A percentile compares a stretch with the other conserved stretches of the same genome.
Conservation (phyloP, 805 yeast genomes). For the Candida broadrunensis region DNA sequence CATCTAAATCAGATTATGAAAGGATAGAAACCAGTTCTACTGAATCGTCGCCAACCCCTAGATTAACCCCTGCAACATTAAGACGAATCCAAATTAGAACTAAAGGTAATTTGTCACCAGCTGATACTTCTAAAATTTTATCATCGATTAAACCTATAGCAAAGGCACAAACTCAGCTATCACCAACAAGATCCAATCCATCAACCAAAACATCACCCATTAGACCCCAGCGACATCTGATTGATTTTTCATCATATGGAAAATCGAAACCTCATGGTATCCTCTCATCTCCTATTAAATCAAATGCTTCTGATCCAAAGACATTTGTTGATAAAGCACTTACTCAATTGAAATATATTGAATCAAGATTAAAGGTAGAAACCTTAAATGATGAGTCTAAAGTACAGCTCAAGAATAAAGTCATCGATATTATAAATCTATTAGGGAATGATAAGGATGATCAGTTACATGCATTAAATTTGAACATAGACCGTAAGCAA, state of each 20-base stretch:
- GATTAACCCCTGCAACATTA: constrained; percentile 28
- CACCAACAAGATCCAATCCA: constrained; percentile 1
- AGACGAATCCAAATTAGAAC: constrained; percentile 27
- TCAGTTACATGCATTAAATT: neutral
- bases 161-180: neutral
- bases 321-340: neutral
- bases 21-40: neutral
- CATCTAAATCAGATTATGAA: constrained; percentile 4
- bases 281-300: neutral
- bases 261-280: neutral
- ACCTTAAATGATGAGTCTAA: neutral
- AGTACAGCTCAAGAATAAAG: neutral
- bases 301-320: neutral
- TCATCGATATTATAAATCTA: neutral
- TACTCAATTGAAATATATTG: neutral
- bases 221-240: neutral
- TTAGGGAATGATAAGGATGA: neutral
- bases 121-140: constrained; percentile 2
- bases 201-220: constrained; percentile 2
- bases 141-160: neutral
- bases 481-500: constrained; percentile 1
- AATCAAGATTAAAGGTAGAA: neutral
- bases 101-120: constrained; percentile 4
- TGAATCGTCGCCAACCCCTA: constrained; percentile 17
- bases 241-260: neutral